phyloP scores from a whole-genome alignment of 306 rosid species.

The Sindora glabra region DNA sequence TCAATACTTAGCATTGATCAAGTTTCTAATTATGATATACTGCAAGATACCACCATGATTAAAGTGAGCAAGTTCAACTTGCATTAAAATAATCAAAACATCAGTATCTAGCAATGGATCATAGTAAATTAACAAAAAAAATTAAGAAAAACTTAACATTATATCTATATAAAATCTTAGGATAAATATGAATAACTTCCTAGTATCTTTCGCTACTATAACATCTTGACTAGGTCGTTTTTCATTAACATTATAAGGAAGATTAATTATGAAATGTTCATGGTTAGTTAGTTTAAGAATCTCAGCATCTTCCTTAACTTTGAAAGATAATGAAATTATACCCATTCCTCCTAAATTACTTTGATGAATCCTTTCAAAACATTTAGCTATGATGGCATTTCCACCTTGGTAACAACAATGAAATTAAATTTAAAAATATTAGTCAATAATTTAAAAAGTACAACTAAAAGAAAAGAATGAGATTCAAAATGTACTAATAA shows the following conservation, averaged over 20 bases:
- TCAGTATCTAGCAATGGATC: neutral
- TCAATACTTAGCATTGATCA: slow-evolving; percentile 56
- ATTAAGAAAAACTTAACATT: neutral
- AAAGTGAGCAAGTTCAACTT: slow-evolving; percentile 93
- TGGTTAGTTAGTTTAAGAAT: slow-evolving; percentile 75
- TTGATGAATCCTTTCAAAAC: slow-evolving; percentile 95
- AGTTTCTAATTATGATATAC: slow-evolving; percentile 78
- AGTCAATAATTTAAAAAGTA: too few relatives aligned
- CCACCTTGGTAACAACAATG: slow-evolving; percentile 52
- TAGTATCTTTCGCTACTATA: slow-evolving; percentile 52
- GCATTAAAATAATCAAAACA: slow-evolving; percentile 2
- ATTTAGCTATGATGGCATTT: slow-evolving; percentile 91
- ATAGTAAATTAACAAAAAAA: neutral
- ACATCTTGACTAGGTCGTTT: slow-evolving; percentile 87
- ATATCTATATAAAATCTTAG: slow-evolving; percentile 94
- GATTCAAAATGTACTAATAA: slow-evolving; percentile 50
- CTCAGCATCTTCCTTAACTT: slow-evolving; percentile 86
- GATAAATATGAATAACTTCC: slow-evolving; percentile 58
- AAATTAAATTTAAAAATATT: too few relatives aligned
- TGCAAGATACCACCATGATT: slow-evolving; percentile 88
- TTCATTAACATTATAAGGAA: slow-evolving; percentile 65
- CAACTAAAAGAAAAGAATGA: slow-evolving; percentile 4
- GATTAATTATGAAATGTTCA: slow-evolving; percentile 74
- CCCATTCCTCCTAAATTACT: slow-evolving; percentile 98
- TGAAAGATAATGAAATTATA: slow-evolving; percentile 73